A percentile compares a stretch with the other conserved stretches of the same genome.
Conservation (phyloP, 768 basidiomycete genomes). For the Boletus sp. region DNA sequence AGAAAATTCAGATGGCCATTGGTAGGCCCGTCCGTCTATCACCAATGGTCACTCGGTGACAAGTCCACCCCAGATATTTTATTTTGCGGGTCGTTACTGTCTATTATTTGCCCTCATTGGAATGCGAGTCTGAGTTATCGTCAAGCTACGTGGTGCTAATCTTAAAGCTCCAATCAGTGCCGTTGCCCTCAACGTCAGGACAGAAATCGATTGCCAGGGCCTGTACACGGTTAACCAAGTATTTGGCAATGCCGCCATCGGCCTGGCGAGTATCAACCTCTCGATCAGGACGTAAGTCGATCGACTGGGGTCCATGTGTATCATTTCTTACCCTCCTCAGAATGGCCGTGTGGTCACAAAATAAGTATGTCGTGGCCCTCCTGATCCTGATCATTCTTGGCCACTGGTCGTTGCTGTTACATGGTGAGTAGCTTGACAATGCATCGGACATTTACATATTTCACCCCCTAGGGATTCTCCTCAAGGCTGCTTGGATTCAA, state of each 20-base stretch:
- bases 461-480: slow-evolving; percentile 44
- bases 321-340: slow-evolving; percentile 31
- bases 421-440: slow-evolving; percentile 39
- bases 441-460: background rate
- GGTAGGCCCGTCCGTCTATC: slow-evolving; percentile 34
- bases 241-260: slow-evolving; percentile 63
- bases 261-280: slow-evolving; percentile 68
- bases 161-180: slow-evolving; percentile 34
- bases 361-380: slow-evolving; percentile 48
- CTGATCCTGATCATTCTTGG: slow-evolving; percentile 57
- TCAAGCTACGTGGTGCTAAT: background rate
- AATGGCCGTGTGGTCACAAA: slow-evolving; percentile 69
- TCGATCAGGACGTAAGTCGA: slow-evolving; percentile 59
- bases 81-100: slow-evolving; percentile 67
- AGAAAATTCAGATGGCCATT: slow-evolving; percentile 65
- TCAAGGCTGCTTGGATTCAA: slow-evolving; percentile 55
- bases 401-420: slow-evolving; percentile 69
- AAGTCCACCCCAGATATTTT: slow-evolving; percentile 47
- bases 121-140: slow-evolving; percentile 45
- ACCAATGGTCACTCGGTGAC: background rate
- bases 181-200: slow-evolving; percentile 56
- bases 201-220: slow-evolving; percentile 60
- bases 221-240: slow-evolving; percentile 68
- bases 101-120: slow-evolving; percentile 63
- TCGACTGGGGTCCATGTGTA: background rate